Evolutionary conservation across 192 early-diverging fungal species (phyloP).

Genomic region (Chytriomyces confervae): DNA sequence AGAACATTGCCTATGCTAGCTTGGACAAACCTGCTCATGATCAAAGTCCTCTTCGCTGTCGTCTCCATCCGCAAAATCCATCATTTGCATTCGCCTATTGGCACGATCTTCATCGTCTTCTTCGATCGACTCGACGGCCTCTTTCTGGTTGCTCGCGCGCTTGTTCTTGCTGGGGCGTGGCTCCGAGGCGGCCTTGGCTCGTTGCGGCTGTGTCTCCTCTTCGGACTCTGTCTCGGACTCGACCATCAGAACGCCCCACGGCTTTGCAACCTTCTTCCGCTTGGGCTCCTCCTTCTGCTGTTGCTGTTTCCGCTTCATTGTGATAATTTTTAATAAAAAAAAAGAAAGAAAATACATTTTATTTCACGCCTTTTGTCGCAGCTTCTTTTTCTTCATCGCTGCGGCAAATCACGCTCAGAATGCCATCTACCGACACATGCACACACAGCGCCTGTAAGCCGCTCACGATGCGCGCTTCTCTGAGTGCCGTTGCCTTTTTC

Average conservation of each 20-base stretch:
- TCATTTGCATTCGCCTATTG: constrained; percentile 4
- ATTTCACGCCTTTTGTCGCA: background rate
- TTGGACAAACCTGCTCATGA: background rate
- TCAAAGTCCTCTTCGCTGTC: background rate
- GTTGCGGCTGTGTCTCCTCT: background rate
- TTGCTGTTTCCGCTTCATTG: background rate
- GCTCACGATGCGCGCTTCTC: too few species aligned
- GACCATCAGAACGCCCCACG: constrained; percentile 5
- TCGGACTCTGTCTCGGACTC: constrained; percentile 10
- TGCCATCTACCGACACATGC: too few species aligned
- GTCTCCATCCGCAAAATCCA: constrained; percentile 17
- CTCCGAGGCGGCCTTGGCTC: background rate
- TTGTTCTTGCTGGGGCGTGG: background rate
- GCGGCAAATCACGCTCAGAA: too few species aligned
- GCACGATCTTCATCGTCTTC: constrained; percentile 14
- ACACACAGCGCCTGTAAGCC: too few species aligned
- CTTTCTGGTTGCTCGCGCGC: background rate
- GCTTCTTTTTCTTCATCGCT: too few species aligned
- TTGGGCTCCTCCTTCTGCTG: background rate
- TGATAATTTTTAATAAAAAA: background rate
- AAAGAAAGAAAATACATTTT: background rate
- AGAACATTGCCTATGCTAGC: background rate
- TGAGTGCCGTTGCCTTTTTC: too few species aligned
- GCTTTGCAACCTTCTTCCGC: background rate
- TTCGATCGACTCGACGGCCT: background rate